phyloP scores from a whole-genome alignment of 345 rosid genomes.

The Capsella bursapastoris region DNA sequence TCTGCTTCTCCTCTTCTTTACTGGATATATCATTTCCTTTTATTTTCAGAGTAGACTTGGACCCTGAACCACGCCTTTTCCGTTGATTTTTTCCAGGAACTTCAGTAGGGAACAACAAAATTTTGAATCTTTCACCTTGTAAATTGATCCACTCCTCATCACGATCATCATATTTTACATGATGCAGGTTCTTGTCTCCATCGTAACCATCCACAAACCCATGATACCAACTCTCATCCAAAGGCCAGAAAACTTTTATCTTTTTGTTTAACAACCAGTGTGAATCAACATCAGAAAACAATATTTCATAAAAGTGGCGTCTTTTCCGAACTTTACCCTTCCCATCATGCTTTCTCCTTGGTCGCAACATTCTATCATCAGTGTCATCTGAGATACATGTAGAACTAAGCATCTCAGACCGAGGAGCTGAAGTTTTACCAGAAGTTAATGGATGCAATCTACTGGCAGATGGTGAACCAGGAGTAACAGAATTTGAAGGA shows the following conservation, averaged over 20 bases:
- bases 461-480: slow-evolving; percentile 50
- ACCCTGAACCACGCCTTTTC: slow-evolving; percentile 51
- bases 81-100: slow-evolving; percentile 58
- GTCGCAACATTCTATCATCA: slow-evolving; percentile 75
- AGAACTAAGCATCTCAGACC: slow-evolving; percentile 50
- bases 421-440: slow-evolving; percentile 42
- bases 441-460: slow-evolving; percentile 50
- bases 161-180: slow-evolving; percentile 93
- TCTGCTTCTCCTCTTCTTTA: slow-evolving; percentile 52
- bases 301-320: slow-evolving; percentile 84
- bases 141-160: slow-evolving; percentile 97
- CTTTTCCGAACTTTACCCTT: slow-evolving; percentile 69
- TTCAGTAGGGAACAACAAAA: slow-evolving; percentile 82
- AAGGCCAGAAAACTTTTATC: slow-evolving; percentile 94
- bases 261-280: slow-evolving; percentile 72
- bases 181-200: slow-evolving; percentile 76
- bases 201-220: slow-evolving; percentile 83
- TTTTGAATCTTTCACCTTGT: slow-evolving; percentile 82
- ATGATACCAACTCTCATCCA: slow-evolving; percentile 90
- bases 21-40: slow-evolving; percentile 47
- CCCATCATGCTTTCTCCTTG: slow-evolving; percentile 63
- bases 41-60: slow-evolving; percentile 44
- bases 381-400: slow-evolving; percentile 62
- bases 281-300: slow-evolving; percentile 68
- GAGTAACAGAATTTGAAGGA: slow-evolving; percentile 58